These are phyloP conservation scores for Stagonosporopsis tanaceti DNA, from an alignment of 2,329 filamentous ascomycete species.

Conservation along the genomic window DNA sequence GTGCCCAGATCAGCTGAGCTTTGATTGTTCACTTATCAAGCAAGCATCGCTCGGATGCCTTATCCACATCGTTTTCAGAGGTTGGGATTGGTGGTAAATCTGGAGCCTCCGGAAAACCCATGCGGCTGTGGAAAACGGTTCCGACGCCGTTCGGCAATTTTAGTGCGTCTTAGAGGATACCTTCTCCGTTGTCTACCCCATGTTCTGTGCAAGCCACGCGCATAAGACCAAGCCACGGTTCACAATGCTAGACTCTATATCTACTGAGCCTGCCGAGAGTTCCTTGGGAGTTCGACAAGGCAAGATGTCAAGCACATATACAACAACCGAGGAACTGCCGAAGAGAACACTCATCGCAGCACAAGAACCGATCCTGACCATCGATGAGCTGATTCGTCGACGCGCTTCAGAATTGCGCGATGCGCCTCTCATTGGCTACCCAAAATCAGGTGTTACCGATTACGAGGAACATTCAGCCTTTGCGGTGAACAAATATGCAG, in stretches of 20 bases:
- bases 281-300: neutral
- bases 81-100: conserved; percentile 21
- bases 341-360: conserved; percentile 10
- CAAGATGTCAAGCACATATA: conserved; percentile 25
- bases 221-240: conserved; percentile 18
- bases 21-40: neutral
- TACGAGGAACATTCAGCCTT: conserved; percentile 37
- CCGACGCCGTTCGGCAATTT: conserved; percentile 5
- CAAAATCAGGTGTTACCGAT: conserved; percentile 32
- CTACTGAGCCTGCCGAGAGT: conserved; percentile 1
- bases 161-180: conserved; percentile 12
- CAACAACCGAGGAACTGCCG: conserved; percentile 14
- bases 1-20: conserved; percentile 2
- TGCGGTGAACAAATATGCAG: conserved; percentile 36
- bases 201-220: conserved; percentile 12
- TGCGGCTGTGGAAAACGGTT: conserved; percentile 20
- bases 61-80: neutral
- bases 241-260: conserved; percentile 16
- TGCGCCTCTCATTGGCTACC: conserved; percentile 34
- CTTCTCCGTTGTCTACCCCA: conserved; percentile 15
- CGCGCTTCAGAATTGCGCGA: conserved; percentile 29
- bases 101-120: conserved; percentile 11
- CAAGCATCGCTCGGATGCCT: neutral
- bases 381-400: conserved; percentile 37
- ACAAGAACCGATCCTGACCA: conserved; percentile 28